Percentiles rank a stretch among this genome's conserved stretches.
phyloP scores from a whole-genome alignment of 208 protist genomes.

The Wallacemonas sp. region DNA sequence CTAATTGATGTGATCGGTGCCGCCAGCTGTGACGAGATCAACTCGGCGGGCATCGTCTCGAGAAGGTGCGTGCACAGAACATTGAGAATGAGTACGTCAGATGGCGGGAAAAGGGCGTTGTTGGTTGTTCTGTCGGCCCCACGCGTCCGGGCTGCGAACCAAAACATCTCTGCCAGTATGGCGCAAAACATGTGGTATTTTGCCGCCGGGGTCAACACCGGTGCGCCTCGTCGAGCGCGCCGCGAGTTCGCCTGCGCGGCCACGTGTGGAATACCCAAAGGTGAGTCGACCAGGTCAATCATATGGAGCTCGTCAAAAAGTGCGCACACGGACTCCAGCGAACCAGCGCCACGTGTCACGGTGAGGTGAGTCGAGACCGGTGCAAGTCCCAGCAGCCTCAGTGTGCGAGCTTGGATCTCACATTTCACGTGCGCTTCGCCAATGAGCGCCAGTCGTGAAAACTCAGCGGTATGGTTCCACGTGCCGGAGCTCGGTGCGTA shows the following conservation, averaged over 20 bases:
- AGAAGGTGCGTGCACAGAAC: conserved; percentile 76
- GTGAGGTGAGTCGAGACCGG: conserved; percentile 26
- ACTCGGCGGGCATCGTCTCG: conserved; percentile 77
- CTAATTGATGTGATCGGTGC: conserved; percentile 50
- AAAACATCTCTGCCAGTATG: conserved; percentile 81
- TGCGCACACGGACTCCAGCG: conserved; percentile 27
- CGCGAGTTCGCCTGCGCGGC: neutral
- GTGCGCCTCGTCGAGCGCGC: neutral
- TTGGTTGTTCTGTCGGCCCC: conserved; percentile 87
- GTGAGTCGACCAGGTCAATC: conserved; percentile 33
- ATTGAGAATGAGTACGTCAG: conserved; percentile 87
- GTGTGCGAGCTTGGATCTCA: conserved; percentile 58
- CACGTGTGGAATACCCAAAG: neutral
- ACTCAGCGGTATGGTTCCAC: conserved; percentile 80
- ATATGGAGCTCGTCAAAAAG: conserved; percentile 58
- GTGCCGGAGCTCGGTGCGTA: conserved; percentile 50
- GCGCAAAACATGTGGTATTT: conserved; percentile 78
- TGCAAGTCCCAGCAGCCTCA: conserved; percentile 72
- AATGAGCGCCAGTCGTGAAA: conserved; percentile 69
- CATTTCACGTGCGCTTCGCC: conserved; percentile 55
- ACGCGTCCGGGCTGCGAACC: conserved; percentile 80
- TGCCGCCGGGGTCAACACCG: conserved; percentile 6
- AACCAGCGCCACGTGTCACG: conserved; percentile 25
- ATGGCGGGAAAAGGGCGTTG: conserved; percentile 89
- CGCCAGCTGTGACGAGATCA: conserved; percentile 59